Base-by-base conservation (phyloP, 2,329 filamentous ascomycete genomes). In the Clarireedia homoeocarpa region DNA sequence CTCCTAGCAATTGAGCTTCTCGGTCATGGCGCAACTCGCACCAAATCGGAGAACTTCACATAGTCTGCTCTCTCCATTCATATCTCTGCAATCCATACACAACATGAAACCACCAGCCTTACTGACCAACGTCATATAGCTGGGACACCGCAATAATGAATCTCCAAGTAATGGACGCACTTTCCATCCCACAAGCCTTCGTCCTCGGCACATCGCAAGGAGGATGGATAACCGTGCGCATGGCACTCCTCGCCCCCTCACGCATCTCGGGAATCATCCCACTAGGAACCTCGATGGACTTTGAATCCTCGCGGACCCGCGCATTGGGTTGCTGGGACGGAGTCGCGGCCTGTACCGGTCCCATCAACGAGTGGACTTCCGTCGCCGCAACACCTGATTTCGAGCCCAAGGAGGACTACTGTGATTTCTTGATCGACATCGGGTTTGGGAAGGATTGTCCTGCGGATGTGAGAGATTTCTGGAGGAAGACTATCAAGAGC, bases 111-210 rank as follows among this genome's bases (percentile, higher is more conserved):
- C 26, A 44, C 20, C 39, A 42, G 17, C 2, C 2, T n/a, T 15
- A 14, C 48, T 51, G 20, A 51, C 20, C 26, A 36, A 17, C 7
- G 6, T 7, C n/a, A 17, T n/a, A 7, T 14, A 51, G 49, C 69
- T 81, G 78, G 78, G 78, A 81, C 64, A 69, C 77, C 3, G 77
- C 78, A 46, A 68, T 73, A 57, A 75, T 83, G 75, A 74, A 75
- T 10, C 67, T 81, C 7, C 79, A 84, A 68, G 77, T 80, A 1
- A 71, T 84, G 72, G 75, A 81, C 40, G 71, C 71, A 5, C 70
- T 81, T 3, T 71, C 71, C 2, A 71, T 80, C 26, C 51, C 70
- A 17, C 75, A 75, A 69, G 77, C 75, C 0, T 80, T 77, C 59
- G 72, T 74, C 0, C 65, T 80, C 7, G 78, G 78, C 17, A 79